Conservation (phyloP, 257 asterid genomes). For the Petunia axillaris region DNA sequence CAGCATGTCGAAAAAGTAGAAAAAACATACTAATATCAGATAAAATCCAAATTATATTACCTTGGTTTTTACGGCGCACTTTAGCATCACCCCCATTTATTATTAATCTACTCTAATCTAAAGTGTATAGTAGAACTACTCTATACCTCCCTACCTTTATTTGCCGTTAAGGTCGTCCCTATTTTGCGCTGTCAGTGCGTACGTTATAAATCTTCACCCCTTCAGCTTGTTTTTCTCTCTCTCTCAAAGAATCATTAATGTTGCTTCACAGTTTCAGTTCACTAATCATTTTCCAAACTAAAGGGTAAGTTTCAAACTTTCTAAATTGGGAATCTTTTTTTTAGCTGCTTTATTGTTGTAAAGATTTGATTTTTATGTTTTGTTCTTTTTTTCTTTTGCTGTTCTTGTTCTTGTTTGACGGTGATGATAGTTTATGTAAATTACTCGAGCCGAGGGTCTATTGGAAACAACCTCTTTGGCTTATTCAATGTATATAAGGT, state of each 20-base stretch:
- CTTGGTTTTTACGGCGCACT: constrained; percentile 34
- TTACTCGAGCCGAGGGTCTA: too few relatives aligned
- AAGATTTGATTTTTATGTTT: neutral
- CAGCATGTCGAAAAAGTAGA: constrained; percentile 7
- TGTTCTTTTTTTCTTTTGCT: neutral
- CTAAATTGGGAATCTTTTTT: constrained; percentile 10
- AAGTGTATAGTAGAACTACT: constrained; percentile 2
- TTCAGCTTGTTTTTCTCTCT: constrained; percentile 21
- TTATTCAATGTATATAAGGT: too few relatives aligned
- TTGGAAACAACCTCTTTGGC: too few relatives aligned
- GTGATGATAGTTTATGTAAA: neutral
- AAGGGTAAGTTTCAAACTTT: constrained; percentile 28
- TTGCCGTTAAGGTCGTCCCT: constrained; percentile 6
- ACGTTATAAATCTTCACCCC: constrained; percentile 44
- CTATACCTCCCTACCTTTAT: neutral
- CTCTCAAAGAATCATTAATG: constrained; percentile 23
- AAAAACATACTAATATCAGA: constrained; percentile 14
- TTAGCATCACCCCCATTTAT: neutral
- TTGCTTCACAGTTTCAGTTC: constrained; percentile 22
- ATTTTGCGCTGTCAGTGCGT: constrained; percentile 34
- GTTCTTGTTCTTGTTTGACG: neutral
- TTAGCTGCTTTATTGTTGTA: neutral
- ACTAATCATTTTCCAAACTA: neutral
- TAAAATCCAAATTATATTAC: constrained; percentile 20
- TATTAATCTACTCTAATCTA: neutral